These are phyloP conservation scores for Ananas comosus DNA, from an alignment of 176 grass and related monocot genomes.

Conservation along the genomic window DNA sequence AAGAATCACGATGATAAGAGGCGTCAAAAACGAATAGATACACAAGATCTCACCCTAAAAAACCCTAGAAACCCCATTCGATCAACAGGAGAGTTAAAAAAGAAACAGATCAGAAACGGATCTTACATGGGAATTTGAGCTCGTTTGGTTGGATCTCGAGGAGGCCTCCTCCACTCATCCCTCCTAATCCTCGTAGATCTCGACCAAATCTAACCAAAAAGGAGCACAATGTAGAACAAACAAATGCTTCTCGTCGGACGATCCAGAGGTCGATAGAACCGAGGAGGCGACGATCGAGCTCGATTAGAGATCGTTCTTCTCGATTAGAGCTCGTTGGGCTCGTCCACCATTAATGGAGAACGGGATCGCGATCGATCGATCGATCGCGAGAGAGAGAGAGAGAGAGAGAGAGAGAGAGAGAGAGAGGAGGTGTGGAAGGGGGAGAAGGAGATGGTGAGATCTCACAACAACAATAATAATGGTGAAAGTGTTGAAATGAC, in stretches of 20 bases:
- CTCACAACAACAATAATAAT: neutral
- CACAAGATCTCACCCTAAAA: neutral
- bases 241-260: neutral
- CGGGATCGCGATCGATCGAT: neutral
- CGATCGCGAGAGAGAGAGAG: neutral
- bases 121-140: conserved; percentile 87
- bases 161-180: conserved; percentile 25
- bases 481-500: neutral
- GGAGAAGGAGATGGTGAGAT: neutral
- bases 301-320: neutral
- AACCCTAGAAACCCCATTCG: neutral
- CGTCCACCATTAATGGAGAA: no score
- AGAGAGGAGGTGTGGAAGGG: neutral
- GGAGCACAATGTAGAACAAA: neutral
- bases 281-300: neutral
- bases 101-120: neutral
- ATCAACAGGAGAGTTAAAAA: neutral
- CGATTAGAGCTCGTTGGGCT: neutral
- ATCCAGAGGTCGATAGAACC: neutral
- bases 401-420: neutral
- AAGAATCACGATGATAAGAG: neutral
- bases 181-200: neutral
- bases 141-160: conserved; percentile 87
- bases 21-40: neutral
- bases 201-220: neutral